A percentile compares a stretch with the other conserved stretches of the same genome.
These are phyloP conservation scores for Diaporthe eres DNA, from an alignment of 2,329 filamentous ascomycete species.

Conservation along the genomic window DNA sequence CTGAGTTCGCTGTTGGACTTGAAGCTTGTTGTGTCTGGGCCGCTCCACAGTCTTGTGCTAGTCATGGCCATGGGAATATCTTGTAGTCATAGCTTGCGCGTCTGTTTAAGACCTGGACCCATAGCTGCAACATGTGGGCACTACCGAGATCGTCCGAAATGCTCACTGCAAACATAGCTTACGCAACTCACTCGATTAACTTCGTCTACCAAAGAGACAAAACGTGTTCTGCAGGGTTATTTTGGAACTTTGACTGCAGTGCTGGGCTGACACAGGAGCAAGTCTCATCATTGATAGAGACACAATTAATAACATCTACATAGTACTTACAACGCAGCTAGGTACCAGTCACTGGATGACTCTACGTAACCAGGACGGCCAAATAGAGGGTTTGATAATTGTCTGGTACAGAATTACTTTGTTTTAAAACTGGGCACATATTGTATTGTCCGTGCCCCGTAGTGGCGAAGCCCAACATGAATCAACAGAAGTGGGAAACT, in stretches of 20 bases:
- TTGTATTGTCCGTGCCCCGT: not conserved
- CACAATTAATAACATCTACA: not conserved
- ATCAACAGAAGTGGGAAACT: not conserved
- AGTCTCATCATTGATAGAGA: not conserved
- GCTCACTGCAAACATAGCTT: not conserved
- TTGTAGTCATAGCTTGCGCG: conserved; percentile 1
- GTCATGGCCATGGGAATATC: not conserved
- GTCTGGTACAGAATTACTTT: not conserved
- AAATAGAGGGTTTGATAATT: not conserved
- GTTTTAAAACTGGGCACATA: not conserved
- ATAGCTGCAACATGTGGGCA: not conserved
- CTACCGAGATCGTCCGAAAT: not conserved
- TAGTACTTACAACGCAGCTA: not conserved
- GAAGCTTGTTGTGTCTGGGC: conserved; percentile 11
- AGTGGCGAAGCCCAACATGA: not conserved
- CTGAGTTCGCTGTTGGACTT: not conserved
- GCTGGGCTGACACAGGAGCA: not conserved
- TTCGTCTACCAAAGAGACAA: not conserved
- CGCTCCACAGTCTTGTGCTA: not conserved
- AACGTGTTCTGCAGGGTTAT: not conserved
- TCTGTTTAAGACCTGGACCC: not conserved
- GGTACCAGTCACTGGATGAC: not conserved
- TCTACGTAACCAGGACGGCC: not conserved
- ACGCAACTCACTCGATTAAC: not conserved
- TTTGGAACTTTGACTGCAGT: not conserved